Evolutionary conservation across 805 yeast genomes (phyloP).

Genomic region (Pichia pseudocactophila): DNA sequence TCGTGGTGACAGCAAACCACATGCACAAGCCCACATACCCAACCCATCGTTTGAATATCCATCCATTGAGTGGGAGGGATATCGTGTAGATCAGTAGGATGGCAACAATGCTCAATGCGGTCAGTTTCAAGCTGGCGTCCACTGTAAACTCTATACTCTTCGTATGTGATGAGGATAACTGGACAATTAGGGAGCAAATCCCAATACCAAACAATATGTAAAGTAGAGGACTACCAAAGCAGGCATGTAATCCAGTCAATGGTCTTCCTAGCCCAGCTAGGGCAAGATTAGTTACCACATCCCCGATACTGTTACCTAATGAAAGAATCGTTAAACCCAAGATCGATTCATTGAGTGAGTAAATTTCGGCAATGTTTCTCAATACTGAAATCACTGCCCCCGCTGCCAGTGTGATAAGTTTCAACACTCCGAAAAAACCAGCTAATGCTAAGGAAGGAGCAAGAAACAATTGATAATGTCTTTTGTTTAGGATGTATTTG

Average conservation of each 20-base stretch:
- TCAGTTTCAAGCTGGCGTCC: constrained; percentile 30
- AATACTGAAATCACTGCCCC: constrained; percentile 24
- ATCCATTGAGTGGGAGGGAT: constrained; percentile 36
- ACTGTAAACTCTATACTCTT: constrained; percentile 28
- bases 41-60: constrained; percentile 36
- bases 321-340: constrained; percentile 42
- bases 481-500: background rate
- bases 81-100: constrained; percentile 32
- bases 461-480: constrained; percentile 13
- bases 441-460: constrained; percentile 18
- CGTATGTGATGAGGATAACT: constrained; percentile 1
- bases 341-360: constrained; percentile 37
- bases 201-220: constrained; percentile 44
- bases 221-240: constrained; percentile 46
- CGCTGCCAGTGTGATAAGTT: constrained; percentile 24
- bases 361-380: constrained; percentile 37
- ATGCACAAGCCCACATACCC: constrained; percentile 28
- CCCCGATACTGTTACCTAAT: constrained; percentile 44
- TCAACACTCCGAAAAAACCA: constrained; percentile 25
- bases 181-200: constrained; percentile 31
- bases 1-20: constrained; percentile 24
- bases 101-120: constrained; percentile 32
- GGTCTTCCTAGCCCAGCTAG: constrained; percentile 31
- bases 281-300: constrained; percentile 41
- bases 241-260: constrained; percentile 40